These are phyloP conservation scores for Fusarium kyushuense DNA, from an alignment of 2,329 filamentous ascomycete species.

Conservation along the genomic window DNA sequence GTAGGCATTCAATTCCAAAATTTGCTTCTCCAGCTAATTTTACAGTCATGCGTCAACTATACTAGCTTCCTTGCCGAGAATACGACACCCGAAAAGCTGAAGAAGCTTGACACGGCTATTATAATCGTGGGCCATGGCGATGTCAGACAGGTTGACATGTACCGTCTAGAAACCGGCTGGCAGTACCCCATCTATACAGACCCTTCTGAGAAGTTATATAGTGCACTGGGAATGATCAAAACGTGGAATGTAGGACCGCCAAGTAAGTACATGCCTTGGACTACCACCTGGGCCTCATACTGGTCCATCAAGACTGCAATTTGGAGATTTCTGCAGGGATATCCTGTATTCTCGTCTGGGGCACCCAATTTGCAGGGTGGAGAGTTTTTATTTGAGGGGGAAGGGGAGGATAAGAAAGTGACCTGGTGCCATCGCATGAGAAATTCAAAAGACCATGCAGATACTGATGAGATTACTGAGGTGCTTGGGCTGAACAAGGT, in stretches of 20 bases:
- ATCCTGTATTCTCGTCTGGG: slow-evolving; percentile 9
- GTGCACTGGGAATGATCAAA: slow-evolving; percentile 24
- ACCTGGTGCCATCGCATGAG: slow-evolving; percentile 36
- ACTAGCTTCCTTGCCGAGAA: slow-evolving; percentile 12
- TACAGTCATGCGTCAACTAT: slow-evolving; percentile 22
- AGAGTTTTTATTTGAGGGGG: slow-evolving; percentile 29
- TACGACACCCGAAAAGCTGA: slow-evolving; percentile 27
- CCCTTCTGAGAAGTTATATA: slow-evolving; percentile 20
- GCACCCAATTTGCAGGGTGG: slow-evolving; percentile 23
- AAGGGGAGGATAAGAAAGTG: slow-evolving; percentile 7
- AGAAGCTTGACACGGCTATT: slow-evolving; percentile 17
- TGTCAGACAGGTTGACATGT: slow-evolving; percentile 16
- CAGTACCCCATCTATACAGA: slow-evolving; percentile 29
- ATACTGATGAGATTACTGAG: slow-evolving; percentile 24
- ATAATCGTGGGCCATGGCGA: slow-evolving; percentile 20
- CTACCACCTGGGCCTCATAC: not conserved
- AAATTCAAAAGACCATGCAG: slow-evolving; percentile 17
- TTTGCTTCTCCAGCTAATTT: not conserved
- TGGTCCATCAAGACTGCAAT: slow-evolving; percentile 1
- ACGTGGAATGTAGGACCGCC: slow-evolving; percentile 12
- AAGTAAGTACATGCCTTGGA: slow-evolving; percentile 8
- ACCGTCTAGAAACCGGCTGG: slow-evolving; percentile 29
- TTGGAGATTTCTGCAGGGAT: not conserved
- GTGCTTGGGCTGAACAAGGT: slow-evolving; percentile 4
- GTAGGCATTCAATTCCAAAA: not conserved